These are phyloP conservation scores for Sungouiella thailandica DNA, from an alignment of 805 yeast species.

Conservation along the genomic window DNA sequence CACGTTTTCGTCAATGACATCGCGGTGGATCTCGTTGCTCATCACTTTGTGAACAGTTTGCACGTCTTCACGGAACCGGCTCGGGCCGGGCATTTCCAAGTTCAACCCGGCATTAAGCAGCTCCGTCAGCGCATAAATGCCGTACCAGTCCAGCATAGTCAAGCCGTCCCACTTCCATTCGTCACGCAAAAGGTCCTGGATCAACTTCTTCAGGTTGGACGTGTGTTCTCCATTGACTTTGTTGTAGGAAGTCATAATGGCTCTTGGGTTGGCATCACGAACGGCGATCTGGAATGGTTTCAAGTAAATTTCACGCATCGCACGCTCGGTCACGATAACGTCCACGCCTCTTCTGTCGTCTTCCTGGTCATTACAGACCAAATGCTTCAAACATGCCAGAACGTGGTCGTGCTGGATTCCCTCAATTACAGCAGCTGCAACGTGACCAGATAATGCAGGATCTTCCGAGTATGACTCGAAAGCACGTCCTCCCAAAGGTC, in stretches of 20 bases:
- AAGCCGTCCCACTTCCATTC: conserved; percentile 59
- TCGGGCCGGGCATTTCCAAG: conserved; percentile 65
- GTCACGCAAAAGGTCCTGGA: conserved; percentile 43
- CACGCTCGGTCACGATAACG: conserved; percentile 51
- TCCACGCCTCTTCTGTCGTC: conserved; percentile 47
- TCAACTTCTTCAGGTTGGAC: conserved; percentile 39
- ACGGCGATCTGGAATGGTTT: conserved; percentile 60
- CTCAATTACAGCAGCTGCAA: conserved; percentile 44
- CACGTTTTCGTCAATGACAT: conserved; percentile 44
- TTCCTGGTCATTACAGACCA: conserved; percentile 59
- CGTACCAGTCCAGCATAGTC: conserved; percentile 63
- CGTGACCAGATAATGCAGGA: conserved; percentile 44
- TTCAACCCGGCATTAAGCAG: conserved; percentile 54
- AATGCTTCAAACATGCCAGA: conserved; percentile 58
- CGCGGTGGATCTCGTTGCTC: conserved; percentile 35
- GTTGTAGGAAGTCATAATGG: conserved; percentile 61
- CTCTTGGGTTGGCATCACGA: conserved; percentile 46
- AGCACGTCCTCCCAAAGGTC: conserved; percentile 59
- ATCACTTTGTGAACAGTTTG: conserved; percentile 39
- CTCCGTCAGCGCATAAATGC: conserved; percentile 44
- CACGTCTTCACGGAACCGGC: conserved; percentile 40
- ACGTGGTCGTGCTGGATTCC: conserved; percentile 52
- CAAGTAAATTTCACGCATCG: conserved; percentile 60
- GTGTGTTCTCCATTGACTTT: conserved; percentile 58
- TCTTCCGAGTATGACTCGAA: conserved; percentile 63